These are phyloP conservation scores for Penicillium soppii DNA, from an alignment of 495 filamentous ascomycete species.

Conservation along the genomic window DNA sequence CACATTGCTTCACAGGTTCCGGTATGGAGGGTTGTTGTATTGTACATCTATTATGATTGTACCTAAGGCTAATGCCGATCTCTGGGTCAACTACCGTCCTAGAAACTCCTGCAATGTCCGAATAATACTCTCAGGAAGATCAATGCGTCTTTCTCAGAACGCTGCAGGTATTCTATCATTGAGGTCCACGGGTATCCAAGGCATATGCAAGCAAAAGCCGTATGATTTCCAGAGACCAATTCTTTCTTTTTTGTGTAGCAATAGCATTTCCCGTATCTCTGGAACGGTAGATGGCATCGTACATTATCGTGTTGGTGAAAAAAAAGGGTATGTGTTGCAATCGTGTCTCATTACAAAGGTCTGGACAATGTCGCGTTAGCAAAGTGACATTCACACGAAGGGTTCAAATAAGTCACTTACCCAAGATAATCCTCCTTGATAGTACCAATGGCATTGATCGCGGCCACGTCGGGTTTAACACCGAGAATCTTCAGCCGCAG, in stretches of 20 bases:
- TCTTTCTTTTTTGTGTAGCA: not conserved
- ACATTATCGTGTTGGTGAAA: slow-evolving; percentile 9
- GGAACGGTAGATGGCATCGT: slow-evolving; percentile 2
- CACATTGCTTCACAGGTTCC: not conserved
- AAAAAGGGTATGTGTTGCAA: slow-evolving; percentile 22
- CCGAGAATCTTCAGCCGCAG: slow-evolving; percentile 92
- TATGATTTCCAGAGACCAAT: not conserved
- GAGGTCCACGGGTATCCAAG: not conserved
- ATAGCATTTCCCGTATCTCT: not conserved
- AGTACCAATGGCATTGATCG: slow-evolving; percentile 94
- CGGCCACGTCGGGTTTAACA: slow-evolving; percentile 83
- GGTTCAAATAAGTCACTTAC: slow-evolving; percentile 28
- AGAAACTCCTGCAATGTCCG: not conserved
- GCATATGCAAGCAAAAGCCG: slow-evolving; percentile 1
- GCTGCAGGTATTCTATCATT: not conserved
- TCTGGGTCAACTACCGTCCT: not conserved
- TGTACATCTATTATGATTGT: not conserved
- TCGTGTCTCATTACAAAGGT: slow-evolving; percentile 38
- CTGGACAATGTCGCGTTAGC: slow-evolving; percentile 18
- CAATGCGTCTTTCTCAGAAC: not conserved
- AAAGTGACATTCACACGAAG: not conserved
- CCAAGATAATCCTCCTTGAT: slow-evolving; percentile 81
- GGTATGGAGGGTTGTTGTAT: not conserved
- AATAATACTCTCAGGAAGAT: not conserved
- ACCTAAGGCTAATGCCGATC: not conserved